phyloP scores from a whole-genome alignment of 257 asterid species.

The Coffea canephora region DNA sequence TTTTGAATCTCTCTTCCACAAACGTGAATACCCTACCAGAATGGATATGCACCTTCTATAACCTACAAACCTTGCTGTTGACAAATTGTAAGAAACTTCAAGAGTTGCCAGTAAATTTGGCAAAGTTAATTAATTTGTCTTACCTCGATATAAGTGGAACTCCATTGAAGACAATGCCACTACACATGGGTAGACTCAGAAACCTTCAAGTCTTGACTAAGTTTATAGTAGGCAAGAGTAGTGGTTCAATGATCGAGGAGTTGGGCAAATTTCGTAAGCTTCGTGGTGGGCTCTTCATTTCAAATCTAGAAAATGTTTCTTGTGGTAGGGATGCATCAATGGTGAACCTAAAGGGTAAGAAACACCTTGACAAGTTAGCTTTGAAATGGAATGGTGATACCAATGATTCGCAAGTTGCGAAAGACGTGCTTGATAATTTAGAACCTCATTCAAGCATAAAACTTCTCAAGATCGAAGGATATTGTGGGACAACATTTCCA shows the following conservation, averaged over 20 bases:
- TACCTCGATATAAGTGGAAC: neutral
- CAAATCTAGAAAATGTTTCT: conserved; percentile 9
- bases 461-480: too few relatives aligned
- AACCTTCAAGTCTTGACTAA: neutral
- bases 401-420: neutral
- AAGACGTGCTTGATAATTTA: conserved; percentile 33
- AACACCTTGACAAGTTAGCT: neutral
- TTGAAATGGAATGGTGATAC: conserved; percentile 1
- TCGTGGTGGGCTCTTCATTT: neutral
- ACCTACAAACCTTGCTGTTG: neutral
- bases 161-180: conserved; percentile 2
- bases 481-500: too few relatives aligned
- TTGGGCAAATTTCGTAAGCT: conserved; percentile 10
- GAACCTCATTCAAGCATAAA: too few relatives aligned
- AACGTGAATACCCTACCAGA: neutral
- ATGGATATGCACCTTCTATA: neutral
- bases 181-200: neutral
- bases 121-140: conserved; percentile 22
- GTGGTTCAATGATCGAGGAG: conserved; percentile 15
- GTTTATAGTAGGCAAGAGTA: neutral
- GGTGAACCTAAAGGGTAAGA: conserved; percentile 3
- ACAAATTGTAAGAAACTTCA: neutral
- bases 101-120: neutral
- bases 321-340: neutral
- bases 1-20: neutral